Base-by-base conservation (phyloP, 148 eudicot species). In the Camellia sinensis region DNA sequence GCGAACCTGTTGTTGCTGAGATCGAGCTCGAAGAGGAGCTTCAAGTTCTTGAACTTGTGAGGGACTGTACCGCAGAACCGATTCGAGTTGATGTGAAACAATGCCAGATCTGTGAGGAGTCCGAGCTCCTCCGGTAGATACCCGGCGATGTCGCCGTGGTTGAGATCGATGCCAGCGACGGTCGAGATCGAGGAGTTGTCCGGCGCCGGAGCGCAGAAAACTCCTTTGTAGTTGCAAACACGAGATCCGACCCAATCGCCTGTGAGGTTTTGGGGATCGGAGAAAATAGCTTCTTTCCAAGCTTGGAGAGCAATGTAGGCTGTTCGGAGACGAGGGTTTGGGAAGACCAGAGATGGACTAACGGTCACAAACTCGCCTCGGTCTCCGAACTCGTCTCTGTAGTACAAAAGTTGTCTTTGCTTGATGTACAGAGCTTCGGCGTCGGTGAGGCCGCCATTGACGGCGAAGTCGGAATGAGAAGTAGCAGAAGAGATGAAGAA, bases 231-330 rank as follows among this genome's bases (percentile, higher is more conserved):
- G 66, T 18, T 15, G 73, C 98, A 95, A 10, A 95, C 97, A 8
- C 78, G 66, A 74, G 98, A 78, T 84, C 98, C 98, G 52, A 85
- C 88, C 97, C 97, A 95, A 80, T 90, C 76, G 3, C 18, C 61
- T 10, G 98, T 95, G 19, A 88, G 52, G 77, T 93, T 88, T 1
- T 13, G 66, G 2, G 98, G 98, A 87, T 95, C 98, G 73, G 98
- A 91, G 61, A 95, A 66, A 5, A 91, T 95, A 2, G 96, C 98
- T 45, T 85, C 77, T 70, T 93, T 95, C 93, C 92, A 92, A 0
- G 97, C 94, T 40, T 95, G 98, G 5, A 95, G 81, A 29, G 98
- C 97, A 84, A 95, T 91, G 93, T 93, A 95, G 41, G 98, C 98
- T 22, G 80, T 81, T 5, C 92, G 84, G 15, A 90, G 83, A 14